Base-by-base conservation (phyloP, 768 basidiomycete species). In the Sarcodon aspratus region DNA sequence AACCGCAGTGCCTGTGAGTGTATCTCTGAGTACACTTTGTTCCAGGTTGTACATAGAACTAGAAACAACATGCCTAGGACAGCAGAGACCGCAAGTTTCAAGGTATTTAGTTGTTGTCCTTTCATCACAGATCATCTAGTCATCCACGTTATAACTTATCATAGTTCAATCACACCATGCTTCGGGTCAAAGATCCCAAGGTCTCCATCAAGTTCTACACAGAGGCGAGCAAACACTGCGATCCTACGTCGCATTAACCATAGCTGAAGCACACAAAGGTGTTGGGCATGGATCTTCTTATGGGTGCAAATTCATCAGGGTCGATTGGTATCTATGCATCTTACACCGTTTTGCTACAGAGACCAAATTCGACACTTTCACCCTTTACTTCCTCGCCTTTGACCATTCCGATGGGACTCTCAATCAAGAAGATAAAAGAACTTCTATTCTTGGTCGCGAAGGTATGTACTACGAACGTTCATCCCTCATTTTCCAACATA, bases 111-210 rank as follows among this genome's bases (percentile, higher is more conserved):
- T 17, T 5, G 11, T 33, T n/a, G 45, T 43, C 21, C 5, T 2
- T 27, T 37, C 6, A 31, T 18, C 27, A 45, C 21, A 18, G 27
- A 15, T 32, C 21, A 21, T 15, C 11, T 17, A 10, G 17, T 45
- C n/a, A 13, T 10, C 9, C 21, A 15, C 3, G 35, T 43, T 5
- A n/a, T n/a, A n/a, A n/a, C n/a, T n/a, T n/a, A 35, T 17, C 33
- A 7, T 52, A 86, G 83, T 80, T 85, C 67, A 88, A 90, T 61
- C 88, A 92, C 64, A 87, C 85, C 15, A 91, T 90, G 90, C 63
- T 93, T 57, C 78, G 92, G 56, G 73, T 95, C 62, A 93, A 83
- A 70, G 90, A 95, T 61, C 84, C 91, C 7, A 80, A 90, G 55
- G 71, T 66, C 42, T 93, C 90, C 13, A 61, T 95, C 52, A 68